Base-by-base conservation (phyloP, 768 basidiomycete genomes). In the Hygrocybe coccinea region DNA sequence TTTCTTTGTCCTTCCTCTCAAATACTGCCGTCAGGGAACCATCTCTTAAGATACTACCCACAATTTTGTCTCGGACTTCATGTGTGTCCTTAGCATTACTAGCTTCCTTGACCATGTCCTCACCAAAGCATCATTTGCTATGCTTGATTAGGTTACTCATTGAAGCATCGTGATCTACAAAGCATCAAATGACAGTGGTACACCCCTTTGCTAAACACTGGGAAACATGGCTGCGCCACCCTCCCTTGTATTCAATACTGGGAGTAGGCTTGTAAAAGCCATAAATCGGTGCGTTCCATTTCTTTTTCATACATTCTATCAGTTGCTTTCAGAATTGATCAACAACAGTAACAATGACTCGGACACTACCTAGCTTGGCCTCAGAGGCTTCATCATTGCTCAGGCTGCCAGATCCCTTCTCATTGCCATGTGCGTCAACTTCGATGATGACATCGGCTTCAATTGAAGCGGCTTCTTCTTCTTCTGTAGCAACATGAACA, bases 241-340 rank as follows among this genome's bases (percentile, higher is more conserved):
- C 61, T 24, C 65, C 44, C 3, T 62, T 55, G 24, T 65, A 55
- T 17, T 57, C 58, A 39, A 71, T 65, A 0, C 11, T 21, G 3
- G 64, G 60, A 0, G 3, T 53, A 0, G 65, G 64, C 1, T 69
- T 37, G 43, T 67, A 76, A 60, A 74, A 73, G 0, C 62, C 67
- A 61, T 76, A 76, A 7, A 70, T 54, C 0, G 70, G 64, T 47
- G 69, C 62, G 1, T 56, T 66, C 69, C 71, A 74, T 3, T 69
- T 59, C 36, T 63, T 65, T 7, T 25, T 61, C 39, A 69, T 29
- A 29, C 29, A 29, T 29, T 29, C 29, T 29, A 29, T 29, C 29
- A 29, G 29, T 29, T 29, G 29, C 29, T 29, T 29, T 29, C 29
- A 29, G 29, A 29, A 29, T 29, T 29, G 29, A 29, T 29, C 29